Base-by-base conservation (phyloP, 441 rosid genomes). In the Euphorbia schlechtendalii region DNA sequence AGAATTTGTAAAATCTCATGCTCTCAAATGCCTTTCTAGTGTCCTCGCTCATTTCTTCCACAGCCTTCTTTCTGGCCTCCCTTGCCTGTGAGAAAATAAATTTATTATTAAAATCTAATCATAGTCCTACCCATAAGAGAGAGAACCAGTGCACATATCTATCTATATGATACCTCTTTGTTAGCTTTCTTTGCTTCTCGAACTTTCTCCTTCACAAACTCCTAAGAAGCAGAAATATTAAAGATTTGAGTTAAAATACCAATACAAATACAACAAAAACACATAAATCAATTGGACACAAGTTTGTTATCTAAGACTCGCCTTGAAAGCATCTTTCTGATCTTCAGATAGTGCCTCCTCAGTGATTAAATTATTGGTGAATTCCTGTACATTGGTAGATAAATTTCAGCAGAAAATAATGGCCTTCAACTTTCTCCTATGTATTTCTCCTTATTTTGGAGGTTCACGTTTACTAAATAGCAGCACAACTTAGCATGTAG, bases 161-260 rank as follows among this genome's bases (percentile, higher is more conserved):
- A 15, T 7, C 45, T 2, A 59, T 8, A 41, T 32, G 11, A 60
- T 78, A 92, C 98, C 91, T 91, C 92, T 62, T 88, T 72, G 46
- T 91, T 89, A 59, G 92, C 89, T 77, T 75, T 89, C 83, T 89
- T 91, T 14, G 90, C 96, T 78, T 87, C 94, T 58, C 86, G 84
- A 70, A 89, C 91, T 79, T 82, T 85, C 79, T 85, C 90, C 70
- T 80, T 87, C 56, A 91, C 83, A 74, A 73, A 92, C 15, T 86
- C 96, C 99, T 90, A 72, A 63, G 53, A 71, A 69, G 53, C 8
- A 43, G 20, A 46, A 27, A 60, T 3, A 58, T n/a, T n/a, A 28
- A 55, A 15, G 53, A 56, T 56, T 62, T n/a, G 21, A 60, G 48
- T 54, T 56, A 49, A 61, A 56, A 12, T 66, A 34, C 43, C 32